phyloP scores from a whole-genome alignment of 176 grass and related monocot species.

The Oryza brachyantha region DNA sequence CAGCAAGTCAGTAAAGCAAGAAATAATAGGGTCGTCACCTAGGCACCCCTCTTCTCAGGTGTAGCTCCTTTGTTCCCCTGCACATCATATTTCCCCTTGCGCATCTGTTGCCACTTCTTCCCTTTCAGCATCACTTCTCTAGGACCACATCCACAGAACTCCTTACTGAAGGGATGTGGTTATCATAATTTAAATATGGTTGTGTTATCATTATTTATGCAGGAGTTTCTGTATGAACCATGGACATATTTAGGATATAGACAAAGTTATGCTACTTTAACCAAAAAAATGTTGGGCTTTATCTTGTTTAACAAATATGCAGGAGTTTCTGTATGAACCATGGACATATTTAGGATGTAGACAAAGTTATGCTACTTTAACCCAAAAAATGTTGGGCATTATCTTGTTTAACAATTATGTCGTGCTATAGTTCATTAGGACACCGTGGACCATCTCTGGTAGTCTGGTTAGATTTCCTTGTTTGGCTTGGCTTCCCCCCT shows the following conservation, averaged over 20 bases:
- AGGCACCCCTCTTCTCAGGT: background rate
- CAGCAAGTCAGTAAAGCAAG: background rate
- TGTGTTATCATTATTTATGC: background rate
- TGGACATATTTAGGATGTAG: background rate
- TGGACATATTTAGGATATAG: background rate
- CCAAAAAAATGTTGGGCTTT: slow-evolving; percentile 5
- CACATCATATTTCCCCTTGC: background rate
- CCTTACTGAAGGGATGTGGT: too few relatives aligned
- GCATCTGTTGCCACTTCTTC: background rate
- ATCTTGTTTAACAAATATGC: slow-evolving; percentile 14
- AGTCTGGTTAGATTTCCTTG: background rate
- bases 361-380: background rate
- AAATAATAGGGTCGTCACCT: background rate
- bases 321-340: too few relatives aligned
- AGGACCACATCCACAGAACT: background rate
- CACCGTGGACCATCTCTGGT: background rate
- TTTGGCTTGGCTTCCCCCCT: background rate
- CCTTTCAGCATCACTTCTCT: background rate
- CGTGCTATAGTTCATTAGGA: background rate
- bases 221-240: background rate
- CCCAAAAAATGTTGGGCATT: slow-evolving; percentile 2
- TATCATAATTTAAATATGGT: background rate
- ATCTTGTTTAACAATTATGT: slow-evolving; percentile 10
- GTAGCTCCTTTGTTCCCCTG: background rate
- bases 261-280: background rate